Evolutionary conservation across 2,329 filamentous ascomycete genomes (phyloP).

Genomic region (Fusarium illudens): DNA sequence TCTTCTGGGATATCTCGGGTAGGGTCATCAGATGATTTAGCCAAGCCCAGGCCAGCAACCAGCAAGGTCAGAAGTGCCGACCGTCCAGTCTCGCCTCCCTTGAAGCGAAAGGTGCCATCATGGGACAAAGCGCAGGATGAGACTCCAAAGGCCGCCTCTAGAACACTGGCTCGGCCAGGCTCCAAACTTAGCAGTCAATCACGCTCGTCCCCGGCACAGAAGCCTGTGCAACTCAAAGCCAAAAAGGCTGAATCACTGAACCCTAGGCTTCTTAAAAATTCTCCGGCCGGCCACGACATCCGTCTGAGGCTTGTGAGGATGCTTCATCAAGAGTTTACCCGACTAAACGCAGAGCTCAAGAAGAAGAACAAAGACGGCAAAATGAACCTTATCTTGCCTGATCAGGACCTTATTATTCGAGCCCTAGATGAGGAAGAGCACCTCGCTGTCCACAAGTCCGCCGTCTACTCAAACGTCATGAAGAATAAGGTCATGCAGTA

Average conservation of each 20-base stretch:
- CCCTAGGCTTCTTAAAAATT: constrained; percentile 68
- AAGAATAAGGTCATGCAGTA: constrained; percentile 81
- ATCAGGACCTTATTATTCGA: constrained; percentile 73
- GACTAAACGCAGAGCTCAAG: constrained; percentile 70
- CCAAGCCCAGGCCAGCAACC: not conserved
- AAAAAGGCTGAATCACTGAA: constrained; percentile 66
- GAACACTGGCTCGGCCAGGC: not conserved
- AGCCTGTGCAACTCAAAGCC: constrained; percentile 24
- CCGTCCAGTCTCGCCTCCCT: constrained; percentile 47
- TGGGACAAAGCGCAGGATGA: constrained; percentile 8
- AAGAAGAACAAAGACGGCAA: constrained; percentile 60
- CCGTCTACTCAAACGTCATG: constrained; percentile 84
- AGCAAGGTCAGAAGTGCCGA: constrained; percentile 37
- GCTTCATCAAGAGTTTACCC: constrained; percentile 71
- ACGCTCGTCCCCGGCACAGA: constrained; percentile 22
- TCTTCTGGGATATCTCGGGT: constrained; percentile 9
- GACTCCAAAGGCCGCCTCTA: constrained; percentile 9
- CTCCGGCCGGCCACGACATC: constrained; percentile 65
- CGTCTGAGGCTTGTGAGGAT: constrained; percentile 67
- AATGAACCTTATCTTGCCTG: constrained; percentile 63
- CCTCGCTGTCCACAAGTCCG: constrained; percentile 69
- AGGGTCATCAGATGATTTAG: constrained; percentile 2
- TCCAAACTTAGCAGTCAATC: constrained; percentile 27
- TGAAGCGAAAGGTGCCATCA: constrained; percentile 39
- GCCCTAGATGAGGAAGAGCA: constrained; percentile 82